Conservation (phyloP, 768 basidiomycete genomes). For the Arthromyces matolae region DNA sequence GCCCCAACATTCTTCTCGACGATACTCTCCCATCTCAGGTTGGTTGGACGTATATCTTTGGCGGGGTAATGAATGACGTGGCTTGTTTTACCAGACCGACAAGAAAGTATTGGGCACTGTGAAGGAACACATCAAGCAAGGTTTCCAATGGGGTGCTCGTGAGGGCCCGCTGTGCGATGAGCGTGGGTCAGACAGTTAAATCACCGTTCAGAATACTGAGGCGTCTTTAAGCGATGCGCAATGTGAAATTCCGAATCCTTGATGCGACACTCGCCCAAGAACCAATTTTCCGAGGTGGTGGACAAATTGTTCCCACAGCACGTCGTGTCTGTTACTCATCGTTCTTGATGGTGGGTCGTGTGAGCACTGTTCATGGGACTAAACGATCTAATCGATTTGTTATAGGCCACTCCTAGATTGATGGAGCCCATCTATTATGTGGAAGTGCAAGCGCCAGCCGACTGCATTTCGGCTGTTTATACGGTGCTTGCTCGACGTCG, state of each 20-base stretch:
- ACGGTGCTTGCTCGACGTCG: slow-evolving; percentile 96
- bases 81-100: slow-evolving; percentile 58
- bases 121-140: slow-evolving; percentile 95
- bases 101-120: slow-evolving; percentile 88
- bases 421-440: slow-evolving; percentile 99
- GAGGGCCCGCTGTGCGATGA: slow-evolving; percentile 98
- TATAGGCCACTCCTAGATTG: slow-evolving; percentile 85
- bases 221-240: slow-evolving; percentile 76
- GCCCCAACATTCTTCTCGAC: slow-evolving; percentile 90
- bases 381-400: slow-evolving; percentile 2
- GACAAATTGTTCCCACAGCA: slow-evolving; percentile 98
- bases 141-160: slow-evolving; percentile 98
- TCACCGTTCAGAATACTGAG: background rate
- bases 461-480: slow-evolving; percentile 98
- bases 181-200: slow-evolving; percentile 59
- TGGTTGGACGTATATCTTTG: slow-evolving; percentile 9
- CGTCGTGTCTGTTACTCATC: slow-evolving; percentile 98
- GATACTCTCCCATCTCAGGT: slow-evolving; percentile 96
- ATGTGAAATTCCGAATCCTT: slow-evolving; percentile 95
- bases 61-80: background rate
- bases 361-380: background rate
- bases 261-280: slow-evolving; percentile 92
- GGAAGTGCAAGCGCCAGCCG: slow-evolving; percentile 98
- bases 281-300: slow-evolving; percentile 96
- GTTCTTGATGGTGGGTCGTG: slow-evolving; percentile 83